Conservation (phyloP, 306 rosid genomes). For the Notholithocarpus densiflorus region DNA sequence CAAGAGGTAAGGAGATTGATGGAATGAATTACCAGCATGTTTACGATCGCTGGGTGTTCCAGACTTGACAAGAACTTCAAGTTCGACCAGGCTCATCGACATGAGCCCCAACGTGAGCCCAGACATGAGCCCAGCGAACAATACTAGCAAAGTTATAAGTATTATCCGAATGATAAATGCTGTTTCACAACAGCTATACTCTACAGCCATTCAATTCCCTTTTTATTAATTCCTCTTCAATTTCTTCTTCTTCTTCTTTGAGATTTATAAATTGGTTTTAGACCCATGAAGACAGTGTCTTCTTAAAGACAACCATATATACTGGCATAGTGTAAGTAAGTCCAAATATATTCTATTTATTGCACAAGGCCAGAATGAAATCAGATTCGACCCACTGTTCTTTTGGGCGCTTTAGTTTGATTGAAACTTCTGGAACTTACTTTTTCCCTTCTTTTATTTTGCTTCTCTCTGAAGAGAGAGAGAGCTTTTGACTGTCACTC, state of each 20-base stretch:
- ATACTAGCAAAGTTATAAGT: conserved; percentile 50
- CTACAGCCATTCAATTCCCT: conserved; percentile 54
- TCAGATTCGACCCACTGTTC: neutral
- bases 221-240: neutral
- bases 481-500: no score
- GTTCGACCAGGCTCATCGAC: conserved; percentile 96
- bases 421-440: neutral
- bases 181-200: conserved; percentile 49
- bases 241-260: neutral
- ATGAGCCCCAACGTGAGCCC: conserved; percentile 97
- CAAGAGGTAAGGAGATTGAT: neutral
- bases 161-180: conserved; percentile 56
- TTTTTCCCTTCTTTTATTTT: neutral
- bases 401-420: neutral
- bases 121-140: conserved; percentile 89
- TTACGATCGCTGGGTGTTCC: conserved; percentile 74
- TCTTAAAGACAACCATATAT: neutral
- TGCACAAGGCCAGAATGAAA: neutral
- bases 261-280: neutral
- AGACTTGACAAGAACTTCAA: conserved; percentile 85
- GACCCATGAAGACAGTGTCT: neutral
- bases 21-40: conserved; percentile 55
- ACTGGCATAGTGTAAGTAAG: neutral
- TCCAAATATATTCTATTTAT: neutral
- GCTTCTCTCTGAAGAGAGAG: neutral